Base-by-base conservation (phyloP, 164 flowering plant species). In the Tetrastigma voinierianum region DNA sequence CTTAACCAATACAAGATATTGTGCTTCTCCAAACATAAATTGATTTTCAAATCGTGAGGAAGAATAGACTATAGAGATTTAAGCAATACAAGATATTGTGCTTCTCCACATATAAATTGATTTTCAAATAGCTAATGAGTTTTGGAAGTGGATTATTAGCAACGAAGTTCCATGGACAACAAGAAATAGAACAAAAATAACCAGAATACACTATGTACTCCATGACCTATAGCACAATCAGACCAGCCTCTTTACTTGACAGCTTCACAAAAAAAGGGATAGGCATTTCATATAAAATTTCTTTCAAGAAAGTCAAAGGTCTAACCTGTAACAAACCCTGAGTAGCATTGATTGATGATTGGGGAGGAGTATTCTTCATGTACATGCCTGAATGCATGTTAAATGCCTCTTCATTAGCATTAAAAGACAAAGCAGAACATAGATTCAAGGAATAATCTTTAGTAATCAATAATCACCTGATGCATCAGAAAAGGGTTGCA, bases 321-420 rank as follows among this genome's bases (percentile, higher is more conserved):
- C 72, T 78, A 68, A 92, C 99, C 99, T 95, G 97, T 51, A 88
- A 74, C 17, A 82, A 58, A 60, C 83, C 88, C 76, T 84, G 97
- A 69, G 48, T 82, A 70, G 59, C 74, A 66, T 61, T 81, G 78
- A 71, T 81, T 51, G 96, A 78, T 62, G 88, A 57, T 74, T 86
- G 46, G 7, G 86, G 79, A 62, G 90, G 89, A 51, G 89, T 78
- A 70, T 70, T 84, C 82, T 92, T 95, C 66, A 74, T 59, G 66
- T 89, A 84, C 76, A 86, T 82, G 51, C 99, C 99, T 95, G 84
- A 61, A 69, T 70, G 19, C 55, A 54, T 20, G 8, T 55, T 56
- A 13, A 62, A 56, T 48, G 17, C 49, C 62, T 10, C 57, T 51
- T 54, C 63, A 24, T 19, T 19, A 46, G 21, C 40, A 62, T 54